Base-by-base conservation (phyloP, 2,329 filamentous ascomycete species). In the Cercospora sojina region DNA sequence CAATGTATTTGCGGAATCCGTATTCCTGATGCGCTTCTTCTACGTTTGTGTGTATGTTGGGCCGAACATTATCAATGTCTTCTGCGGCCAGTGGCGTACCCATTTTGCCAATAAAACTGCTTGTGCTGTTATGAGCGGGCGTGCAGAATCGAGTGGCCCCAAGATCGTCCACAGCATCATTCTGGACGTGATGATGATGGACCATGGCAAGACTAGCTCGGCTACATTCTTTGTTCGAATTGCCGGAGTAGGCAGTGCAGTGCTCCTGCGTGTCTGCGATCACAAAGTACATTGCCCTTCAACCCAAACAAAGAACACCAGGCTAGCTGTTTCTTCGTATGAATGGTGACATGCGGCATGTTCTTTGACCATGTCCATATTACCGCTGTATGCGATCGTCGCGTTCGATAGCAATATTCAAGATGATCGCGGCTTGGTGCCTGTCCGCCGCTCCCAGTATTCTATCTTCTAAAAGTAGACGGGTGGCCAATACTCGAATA, bases 1-100 rank as follows among this genome's bases (percentile, higher is more conserved):
- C 23, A n/a, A 47, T 59, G 43, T 66, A 66, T 29, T 23, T 57
- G 13, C 59, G 53, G 25, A 53, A 10, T 12, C 32, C 51, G 25
- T 47, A 43, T 32, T 49, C 16, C 5, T 35, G 59, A 47, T 32
- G 9, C 16, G 41, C 10, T 61, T n/a, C 29, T 25, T 8, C 12
- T 10, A 25, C 20, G 32, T 20, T 9, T 16, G 35, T 25, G 23
- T 20, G 32, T 9, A 61, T 61, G 27, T 61, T 61, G 2, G 43
- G 59, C 10, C 59, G 43, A 29, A 61, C 16, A 7, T 61, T 35
- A 51, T 53, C 41, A 29, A 53, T 53, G 5, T 53, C 16, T 23
- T 47, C 41, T 53, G 59, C 29, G 43, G 18, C 16, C 20, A 32
- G 29, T 27, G 41, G 47, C 7, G 59, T 53, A 3, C 27, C 59